Evolutionary conservation across 371 early-diverging fungal species (phyloP).

Genomic region (Mucor lusitanicus): DNA sequence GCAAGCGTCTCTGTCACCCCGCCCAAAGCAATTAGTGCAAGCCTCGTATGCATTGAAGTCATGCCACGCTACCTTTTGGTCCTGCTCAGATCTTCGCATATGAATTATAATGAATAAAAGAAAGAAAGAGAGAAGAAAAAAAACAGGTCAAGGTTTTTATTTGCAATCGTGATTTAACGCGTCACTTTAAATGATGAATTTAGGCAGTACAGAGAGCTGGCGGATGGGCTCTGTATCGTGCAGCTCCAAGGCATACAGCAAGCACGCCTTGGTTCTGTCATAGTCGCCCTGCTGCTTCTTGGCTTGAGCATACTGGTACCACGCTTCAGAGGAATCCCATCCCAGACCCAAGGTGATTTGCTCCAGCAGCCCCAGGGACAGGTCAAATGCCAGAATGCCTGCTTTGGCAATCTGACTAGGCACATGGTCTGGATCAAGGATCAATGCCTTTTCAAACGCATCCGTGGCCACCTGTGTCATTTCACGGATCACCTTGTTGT

Average conservation of each 20-base stretch:
- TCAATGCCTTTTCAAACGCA: conserved; percentile 33
- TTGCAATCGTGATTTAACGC: background rate
- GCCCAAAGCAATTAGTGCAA: too few species aligned
- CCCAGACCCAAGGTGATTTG: conserved; percentile 26
- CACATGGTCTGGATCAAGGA: conserved; percentile 37
- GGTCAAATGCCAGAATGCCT: conserved; percentile 16
- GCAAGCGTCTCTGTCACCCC: background rate
- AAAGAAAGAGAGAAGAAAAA: background rate
- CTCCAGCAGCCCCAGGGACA: conserved; percentile 30
- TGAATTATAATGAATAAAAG: background rate
- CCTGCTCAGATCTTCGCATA: conserved; percentile 1
- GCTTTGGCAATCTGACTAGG: conserved; percentile 35
- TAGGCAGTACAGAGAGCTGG: conserved; percentile 4
- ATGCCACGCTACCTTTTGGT: background rate
- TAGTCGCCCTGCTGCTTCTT: conserved; percentile 18
- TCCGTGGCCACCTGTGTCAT: conserved; percentile 35
- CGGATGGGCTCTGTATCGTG: conserved; percentile 49
- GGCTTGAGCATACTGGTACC: conserved; percentile 23
- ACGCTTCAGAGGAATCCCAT: conserved; percentile 35
- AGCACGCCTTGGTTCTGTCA: conserved; percentile 27
- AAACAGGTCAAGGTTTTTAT: background rate
- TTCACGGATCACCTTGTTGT: conserved; percentile 6
- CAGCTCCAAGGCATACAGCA: conserved; percentile 32
- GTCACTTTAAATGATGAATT: conserved; percentile 1
- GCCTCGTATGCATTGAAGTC: too few species aligned